A percentile compares a stretch with the other conserved stretches of the same genome.
These are phyloP conservation scores for Monosporascus sp. DNA, from an alignment of 2,329 filamentous ascomycete genomes.

Conservation along the genomic window DNA sequence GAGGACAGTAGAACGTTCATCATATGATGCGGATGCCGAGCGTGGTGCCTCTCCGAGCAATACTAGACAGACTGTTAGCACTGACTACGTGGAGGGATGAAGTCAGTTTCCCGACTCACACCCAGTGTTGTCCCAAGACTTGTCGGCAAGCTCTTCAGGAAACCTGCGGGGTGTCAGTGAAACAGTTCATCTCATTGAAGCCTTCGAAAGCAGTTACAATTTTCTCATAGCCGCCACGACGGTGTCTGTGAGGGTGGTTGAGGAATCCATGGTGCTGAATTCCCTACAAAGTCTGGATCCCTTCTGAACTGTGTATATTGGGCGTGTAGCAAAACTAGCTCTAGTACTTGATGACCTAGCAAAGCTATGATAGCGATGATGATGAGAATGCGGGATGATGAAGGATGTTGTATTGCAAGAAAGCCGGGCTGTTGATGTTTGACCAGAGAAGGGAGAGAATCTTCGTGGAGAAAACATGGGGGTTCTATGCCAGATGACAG, in stretches of 20 bases:
- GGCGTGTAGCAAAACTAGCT: neutral
- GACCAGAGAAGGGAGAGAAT: neutral
- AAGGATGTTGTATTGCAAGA: neutral
- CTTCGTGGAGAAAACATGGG: neutral
- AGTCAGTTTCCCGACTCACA: slow-evolving; percentile 31
- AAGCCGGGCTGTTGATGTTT: neutral
- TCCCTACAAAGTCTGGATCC: neutral
- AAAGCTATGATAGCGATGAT: neutral
- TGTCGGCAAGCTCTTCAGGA: slow-evolving; percentile 82
- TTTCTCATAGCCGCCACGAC: slow-evolving; percentile 76
- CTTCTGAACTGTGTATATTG: neutral
- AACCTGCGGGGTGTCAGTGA: slow-evolving; percentile 51
- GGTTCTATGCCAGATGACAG: neutral
- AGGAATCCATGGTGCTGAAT: slow-evolving; percentile 17
- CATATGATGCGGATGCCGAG: slow-evolving; percentile 54
- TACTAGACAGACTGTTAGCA: slow-evolving; percentile 3
- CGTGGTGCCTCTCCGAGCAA: slow-evolving; percentile 47
- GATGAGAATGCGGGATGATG: neutral
- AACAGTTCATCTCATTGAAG: neutral
- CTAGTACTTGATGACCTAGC: neutral
- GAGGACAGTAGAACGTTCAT: slow-evolving; percentile 35
- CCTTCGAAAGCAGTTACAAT: slow-evolving; percentile 53
- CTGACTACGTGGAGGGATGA: neutral
- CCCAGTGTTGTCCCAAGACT: slow-evolving; percentile 95
- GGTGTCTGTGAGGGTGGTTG: slow-evolving; percentile 39